A percentile compares a stretch with the other conserved stretches of the same genome.
phyloP scores from a whole-genome alignment of 257 asterid genomes.

The Craterostigma plantagineum region DNA sequence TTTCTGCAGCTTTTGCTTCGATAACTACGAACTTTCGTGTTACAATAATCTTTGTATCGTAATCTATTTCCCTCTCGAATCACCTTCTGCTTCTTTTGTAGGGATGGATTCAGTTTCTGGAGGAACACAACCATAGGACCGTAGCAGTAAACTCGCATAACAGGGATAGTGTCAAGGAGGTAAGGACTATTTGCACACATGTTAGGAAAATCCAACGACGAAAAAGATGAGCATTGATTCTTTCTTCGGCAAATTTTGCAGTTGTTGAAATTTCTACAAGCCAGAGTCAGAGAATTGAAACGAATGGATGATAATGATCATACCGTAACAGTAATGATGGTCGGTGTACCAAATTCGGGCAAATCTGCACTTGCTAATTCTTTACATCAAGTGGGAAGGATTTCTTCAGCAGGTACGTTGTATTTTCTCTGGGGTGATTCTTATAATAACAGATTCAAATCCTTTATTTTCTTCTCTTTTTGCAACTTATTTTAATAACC shows the following conservation, averaged over 20 bases:
- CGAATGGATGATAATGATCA: slow-evolving; percentile 16
- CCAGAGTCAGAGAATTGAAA: slow-evolving; percentile 52
- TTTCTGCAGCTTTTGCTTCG: slow-evolving; percentile 5
- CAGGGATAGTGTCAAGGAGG: slow-evolving; percentile 49
- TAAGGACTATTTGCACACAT: slow-evolving; percentile 6
- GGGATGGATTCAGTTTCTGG: slow-evolving; percentile 52
- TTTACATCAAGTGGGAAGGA: slow-evolving; percentile 84
- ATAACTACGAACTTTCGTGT: no score
- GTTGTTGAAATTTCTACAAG: slow-evolving; percentile 68
- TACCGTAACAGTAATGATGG: slow-evolving; percentile 50
- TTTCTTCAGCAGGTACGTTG: slow-evolving; percentile 65
- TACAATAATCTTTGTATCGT: no score
- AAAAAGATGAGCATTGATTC: no score
- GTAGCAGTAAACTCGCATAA: slow-evolving; percentile 77
- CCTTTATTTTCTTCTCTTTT: not conserved
- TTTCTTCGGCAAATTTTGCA: slow-evolving; percentile 15
- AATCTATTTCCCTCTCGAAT: not conserved
- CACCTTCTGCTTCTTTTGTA: slow-evolving; percentile 13
- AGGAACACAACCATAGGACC: slow-evolving; percentile 22
- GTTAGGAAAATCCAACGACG: slow-evolving; percentile 1
- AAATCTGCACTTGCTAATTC: slow-evolving; percentile 91
- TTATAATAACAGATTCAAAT: no score
- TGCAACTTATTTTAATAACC: not conserved
- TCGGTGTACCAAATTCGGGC: slow-evolving; percentile 87
- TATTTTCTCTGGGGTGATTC: slow-evolving; percentile 2